Evolutionary conservation across 2,329 filamentous ascomycete genomes (phyloP).

Genomic region (Sarocladium kiliense): DNA sequence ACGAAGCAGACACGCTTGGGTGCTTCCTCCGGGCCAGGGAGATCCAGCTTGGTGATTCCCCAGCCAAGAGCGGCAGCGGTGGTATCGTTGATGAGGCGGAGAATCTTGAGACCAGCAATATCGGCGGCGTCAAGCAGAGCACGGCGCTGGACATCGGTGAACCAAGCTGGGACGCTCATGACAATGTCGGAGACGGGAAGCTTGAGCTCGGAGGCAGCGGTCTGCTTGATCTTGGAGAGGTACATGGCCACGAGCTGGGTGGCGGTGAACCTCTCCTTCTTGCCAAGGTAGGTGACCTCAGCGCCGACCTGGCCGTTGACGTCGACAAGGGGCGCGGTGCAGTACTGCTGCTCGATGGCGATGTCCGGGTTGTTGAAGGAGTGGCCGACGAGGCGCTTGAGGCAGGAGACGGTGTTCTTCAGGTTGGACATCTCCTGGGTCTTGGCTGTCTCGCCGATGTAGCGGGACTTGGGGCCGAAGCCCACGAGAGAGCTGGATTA

Average conservation of each 20-base stretch:
- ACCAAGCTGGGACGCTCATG: constrained; percentile 93
- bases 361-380: constrained; percentile 85
- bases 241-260: constrained; percentile 95
- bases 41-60: constrained; percentile 95
- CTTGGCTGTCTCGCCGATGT: constrained; percentile 92
- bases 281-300: constrained; percentile 86
- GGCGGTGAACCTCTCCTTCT: constrained; percentile 93
- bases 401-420: constrained; percentile 92
- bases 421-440: constrained; percentile 99
- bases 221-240: constrained; percentile 89
- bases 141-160: constrained; percentile 89
- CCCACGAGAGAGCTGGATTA: constrained; percentile 75
- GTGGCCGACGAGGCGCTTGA: constrained; percentile 91
- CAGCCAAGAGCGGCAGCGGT: constrained; percentile 94
- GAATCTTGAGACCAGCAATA: constrained; percentile 85
- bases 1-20: constrained; percentile 86
- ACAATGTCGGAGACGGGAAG: constrained; percentile 90
- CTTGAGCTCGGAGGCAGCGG: constrained; percentile 79
- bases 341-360: constrained; percentile 85
- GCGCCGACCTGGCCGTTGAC: constrained; percentile 91
- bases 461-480: constrained; percentile 90
- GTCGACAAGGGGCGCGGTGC: constrained; percentile 81
- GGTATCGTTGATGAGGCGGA: constrained; percentile 96
- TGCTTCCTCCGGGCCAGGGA: constrained; percentile 84
- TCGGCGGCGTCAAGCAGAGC: constrained; percentile 86